A percentile compares a stretch with the other conserved stretches of the same genome.
phyloP scores from a whole-genome alignment of 2,329 filamentous ascomycete genomes.

The Akanthomyces uredinophilus region DNA sequence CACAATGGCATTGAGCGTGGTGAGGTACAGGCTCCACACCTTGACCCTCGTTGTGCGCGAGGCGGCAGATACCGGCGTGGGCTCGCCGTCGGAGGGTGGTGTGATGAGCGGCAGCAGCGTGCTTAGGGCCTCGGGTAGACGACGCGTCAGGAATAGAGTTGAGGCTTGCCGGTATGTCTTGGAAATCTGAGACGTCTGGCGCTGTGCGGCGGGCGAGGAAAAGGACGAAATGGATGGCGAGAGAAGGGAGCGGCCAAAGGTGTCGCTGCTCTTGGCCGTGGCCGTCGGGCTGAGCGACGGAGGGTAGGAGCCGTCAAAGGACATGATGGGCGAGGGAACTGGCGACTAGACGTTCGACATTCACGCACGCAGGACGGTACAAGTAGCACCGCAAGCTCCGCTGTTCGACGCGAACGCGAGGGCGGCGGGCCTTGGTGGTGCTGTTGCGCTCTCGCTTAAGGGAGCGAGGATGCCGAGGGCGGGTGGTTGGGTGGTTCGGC shows the following conservation, averaged over 20 bases:
- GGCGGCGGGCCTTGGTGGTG: not conserved
- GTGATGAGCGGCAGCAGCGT: slow-evolving; percentile 79
- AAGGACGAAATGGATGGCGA: slow-evolving; percentile 67
- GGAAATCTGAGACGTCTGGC: slow-evolving; percentile 70
- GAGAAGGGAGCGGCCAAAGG: slow-evolving; percentile 46
- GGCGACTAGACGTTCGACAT: not conserved
- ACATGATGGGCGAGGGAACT: slow-evolving; percentile 29
- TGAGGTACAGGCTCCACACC: slow-evolving; percentile 95
- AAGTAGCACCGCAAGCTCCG: not conserved
- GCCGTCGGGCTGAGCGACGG: slow-evolving; percentile 37
- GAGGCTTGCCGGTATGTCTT: slow-evolving; percentile 93
- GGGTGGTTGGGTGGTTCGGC: slow-evolving; percentile 5
- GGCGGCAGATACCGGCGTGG: slow-evolving; percentile 72
- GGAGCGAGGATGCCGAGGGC: slow-evolving; percentile 1
- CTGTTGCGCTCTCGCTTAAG: not conserved
- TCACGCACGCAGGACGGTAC: not conserved
- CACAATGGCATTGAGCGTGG: slow-evolving; percentile 83
- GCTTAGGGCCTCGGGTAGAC: slow-evolving; percentile 81
- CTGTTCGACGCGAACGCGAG: slow-evolving; percentile 1
- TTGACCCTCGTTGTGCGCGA: slow-evolving; percentile 83
- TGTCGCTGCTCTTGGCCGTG: slow-evolving; percentile 30
- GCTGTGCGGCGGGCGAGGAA: slow-evolving; percentile 54
- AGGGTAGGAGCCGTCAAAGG: slow-evolving; percentile 38
- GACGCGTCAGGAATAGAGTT: slow-evolving; percentile 89
- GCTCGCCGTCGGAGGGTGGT: slow-evolving; percentile 47